Percentiles rank a stretch among this genome's conserved stretches.
Conservation (phyloP, 306 rosid species). For the Citrullus colocynthis region DNA sequence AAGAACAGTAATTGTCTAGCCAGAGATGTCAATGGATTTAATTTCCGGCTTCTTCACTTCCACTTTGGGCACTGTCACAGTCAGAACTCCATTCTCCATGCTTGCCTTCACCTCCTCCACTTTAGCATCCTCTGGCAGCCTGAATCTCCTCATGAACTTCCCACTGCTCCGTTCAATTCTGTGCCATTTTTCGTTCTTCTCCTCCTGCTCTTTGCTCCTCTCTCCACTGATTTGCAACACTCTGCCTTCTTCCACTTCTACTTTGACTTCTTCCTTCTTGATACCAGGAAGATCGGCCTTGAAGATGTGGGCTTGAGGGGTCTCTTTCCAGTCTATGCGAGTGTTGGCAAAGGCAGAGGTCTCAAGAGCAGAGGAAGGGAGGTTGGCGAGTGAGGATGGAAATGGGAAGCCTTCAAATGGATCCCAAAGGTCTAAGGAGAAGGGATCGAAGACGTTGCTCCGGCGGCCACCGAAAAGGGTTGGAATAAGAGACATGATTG, state of each 20-base stretch:
- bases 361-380: not conserved
- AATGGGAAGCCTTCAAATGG: constrained; percentile 8
- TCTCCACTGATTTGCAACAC: constrained; percentile 23
- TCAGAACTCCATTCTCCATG: constrained; percentile 21
- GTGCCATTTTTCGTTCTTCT: constrained; percentile 26
- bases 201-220: constrained; percentile 19
- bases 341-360: constrained; percentile 15
- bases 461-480: constrained; percentile 14
- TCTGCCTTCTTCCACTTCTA: constrained; percentile 19
- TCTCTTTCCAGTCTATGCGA: constrained; percentile 29
- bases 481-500: constrained; percentile 8
- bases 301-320: constrained; percentile 10
- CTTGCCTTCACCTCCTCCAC: constrained; percentile 15
- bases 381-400: not conserved
- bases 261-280: constrained; percentile 18
- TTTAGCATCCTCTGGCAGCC: constrained; percentile 22
- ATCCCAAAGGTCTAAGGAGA: constrained; percentile 18
- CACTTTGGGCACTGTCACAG: constrained; percentile 17
- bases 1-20: not conserved
- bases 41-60: constrained; percentile 13
- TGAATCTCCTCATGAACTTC: constrained; percentile 25
- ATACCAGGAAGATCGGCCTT: constrained; percentile 24
- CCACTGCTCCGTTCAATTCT: constrained; percentile 25
- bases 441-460: constrained; percentile 18
- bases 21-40: constrained; percentile 15